Base-by-base conservation (phyloP, 2,329 filamentous ascomycete species). In the Rhytidhysteron rufulum region DNA sequence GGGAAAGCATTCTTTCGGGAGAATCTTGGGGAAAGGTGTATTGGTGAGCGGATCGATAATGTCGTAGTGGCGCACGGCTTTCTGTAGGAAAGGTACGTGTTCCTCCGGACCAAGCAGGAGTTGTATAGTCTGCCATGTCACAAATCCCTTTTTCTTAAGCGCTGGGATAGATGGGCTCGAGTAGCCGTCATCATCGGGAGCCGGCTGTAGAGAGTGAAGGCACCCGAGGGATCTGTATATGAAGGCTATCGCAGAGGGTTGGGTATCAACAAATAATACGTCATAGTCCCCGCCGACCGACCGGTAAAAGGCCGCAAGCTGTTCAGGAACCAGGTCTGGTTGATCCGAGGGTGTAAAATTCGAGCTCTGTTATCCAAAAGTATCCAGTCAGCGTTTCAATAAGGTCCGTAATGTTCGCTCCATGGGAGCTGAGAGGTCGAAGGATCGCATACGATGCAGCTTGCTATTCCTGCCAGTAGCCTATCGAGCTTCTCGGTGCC, bases 201-300 rank as follows among this genome's bases (percentile, higher is more conserved):
- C 79, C 1, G 88, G 88, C 51, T 94, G 86, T 20, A 97, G 75
- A 36, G 82, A 83, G 67, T 97, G 91, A 54, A 89, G 86, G 62
- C 91, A 96, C 52, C 91, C 93, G 37, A 95, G 80, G 6, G 86
- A 86, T 57, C 88, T 86, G 75, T 94, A 97, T 49, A 96, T 93
- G 68, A 88, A 94, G 20, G 90, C 93, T 47, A 98, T 82, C 31
- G 85, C 83, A 27, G 80, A 71, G 44, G 83, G 70, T 16, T 85
- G 82, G 24, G 85, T 87, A 3, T 83, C 76, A 31, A 91, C 72
- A 63, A 97, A 97, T 39, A 97, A 78, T 18, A 71, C 60, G 42
- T 75, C 71, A 62, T 71, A 58, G 67, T 72, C 51, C 54, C 69
- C 62, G 53, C 71, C 52, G 45, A 72, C 58, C 39, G 70, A 60